Evolutionary conservation across 495 filamentous ascomycete genomes (phyloP).

Genomic region (Staphylotrichum longicolle): DNA sequence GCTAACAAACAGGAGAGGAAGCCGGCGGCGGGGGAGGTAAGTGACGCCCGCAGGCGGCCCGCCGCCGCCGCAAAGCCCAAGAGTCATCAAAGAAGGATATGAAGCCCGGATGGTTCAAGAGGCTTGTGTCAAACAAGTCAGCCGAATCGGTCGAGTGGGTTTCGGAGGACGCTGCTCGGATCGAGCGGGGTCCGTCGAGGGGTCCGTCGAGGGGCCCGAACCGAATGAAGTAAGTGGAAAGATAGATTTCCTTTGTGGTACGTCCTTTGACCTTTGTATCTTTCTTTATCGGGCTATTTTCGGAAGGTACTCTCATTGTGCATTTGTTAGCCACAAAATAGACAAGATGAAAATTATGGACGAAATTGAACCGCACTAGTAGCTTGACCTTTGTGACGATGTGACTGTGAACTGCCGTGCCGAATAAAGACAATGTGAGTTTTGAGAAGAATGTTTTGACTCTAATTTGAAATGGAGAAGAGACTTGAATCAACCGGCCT

Average conservation of each 20-base stretch:
- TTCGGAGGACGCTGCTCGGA: neutral
- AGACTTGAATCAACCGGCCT: too few relatives aligned
- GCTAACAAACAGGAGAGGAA: slow-evolving; percentile 2
- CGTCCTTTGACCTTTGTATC: too few relatives aligned
- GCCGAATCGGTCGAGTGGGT: slow-evolving; percentile 10
- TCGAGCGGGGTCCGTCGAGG: slow-evolving; percentile 6
- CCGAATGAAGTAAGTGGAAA: neutral
- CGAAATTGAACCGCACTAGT: too few relatives aligned
- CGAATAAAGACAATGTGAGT: too few relatives aligned
- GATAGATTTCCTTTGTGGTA: neutral
- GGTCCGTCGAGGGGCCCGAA: neutral
- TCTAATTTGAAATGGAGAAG: too few relatives aligned
- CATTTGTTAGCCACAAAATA: too few relatives aligned
- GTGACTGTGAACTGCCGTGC: too few relatives aligned
- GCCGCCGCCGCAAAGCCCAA: neutral
- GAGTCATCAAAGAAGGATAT: neutral
- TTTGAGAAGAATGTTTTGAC: too few relatives aligned
- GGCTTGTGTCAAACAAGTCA: neutral
- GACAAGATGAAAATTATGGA: too few relatives aligned
- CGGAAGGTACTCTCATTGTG: too few relatives aligned
- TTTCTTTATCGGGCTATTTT: too few relatives aligned
- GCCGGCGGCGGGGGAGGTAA: neutral
- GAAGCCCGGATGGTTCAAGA: neutral
- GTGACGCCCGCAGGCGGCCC: neutral
- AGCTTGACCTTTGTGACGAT: too few relatives aligned